Evolutionary conservation across 805 yeast genomes (phyloP).

Genomic region (Cyberlindnera mycetangii): DNA sequence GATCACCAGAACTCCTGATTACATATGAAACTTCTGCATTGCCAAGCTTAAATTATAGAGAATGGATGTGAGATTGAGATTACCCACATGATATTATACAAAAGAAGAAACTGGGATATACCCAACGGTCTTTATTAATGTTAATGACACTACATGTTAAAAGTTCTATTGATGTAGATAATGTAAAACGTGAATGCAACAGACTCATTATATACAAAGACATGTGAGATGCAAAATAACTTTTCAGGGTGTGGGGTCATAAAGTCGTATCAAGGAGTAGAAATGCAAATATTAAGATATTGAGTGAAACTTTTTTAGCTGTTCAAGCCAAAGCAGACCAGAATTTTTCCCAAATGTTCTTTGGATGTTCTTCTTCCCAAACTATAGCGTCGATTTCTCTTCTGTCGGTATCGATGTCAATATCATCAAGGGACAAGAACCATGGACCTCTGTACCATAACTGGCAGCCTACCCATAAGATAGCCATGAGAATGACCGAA

Average conservation of each 20-base stretch:
- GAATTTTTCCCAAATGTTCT: constrained; percentile 53
- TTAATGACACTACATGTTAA: constrained; percentile 6
- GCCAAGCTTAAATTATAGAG: neutral
- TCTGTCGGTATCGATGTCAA: constrained; percentile 29
- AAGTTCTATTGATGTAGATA: neutral
- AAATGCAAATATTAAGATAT: neutral
- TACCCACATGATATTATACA: neutral
- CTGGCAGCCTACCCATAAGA: constrained; percentile 55
- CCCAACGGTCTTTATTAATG: constrained; percentile 2
- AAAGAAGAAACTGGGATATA: too few relatives aligned
- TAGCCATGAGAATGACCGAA: constrained; percentile 60
- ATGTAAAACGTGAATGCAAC: neutral
- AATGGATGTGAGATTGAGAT: neutral
- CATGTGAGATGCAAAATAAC: neutral
- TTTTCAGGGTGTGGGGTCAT: neutral
- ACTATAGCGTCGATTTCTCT: constrained; percentile 37
- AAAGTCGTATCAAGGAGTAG: neutral
- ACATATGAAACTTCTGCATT: neutral
- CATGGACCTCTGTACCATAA: constrained; percentile 46
- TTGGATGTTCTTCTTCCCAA: constrained; percentile 55
- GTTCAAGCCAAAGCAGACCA: constrained; percentile 37
- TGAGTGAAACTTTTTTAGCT: too few relatives aligned
- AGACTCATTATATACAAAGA: neutral
- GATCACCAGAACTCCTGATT: neutral
- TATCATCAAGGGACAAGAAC: constrained; percentile 28